Evolutionary conservation across 345 rosid species (phyloP), one percentile per base, ranked within the genome.

Genomic region (Linum usitatissimum): DNA sequence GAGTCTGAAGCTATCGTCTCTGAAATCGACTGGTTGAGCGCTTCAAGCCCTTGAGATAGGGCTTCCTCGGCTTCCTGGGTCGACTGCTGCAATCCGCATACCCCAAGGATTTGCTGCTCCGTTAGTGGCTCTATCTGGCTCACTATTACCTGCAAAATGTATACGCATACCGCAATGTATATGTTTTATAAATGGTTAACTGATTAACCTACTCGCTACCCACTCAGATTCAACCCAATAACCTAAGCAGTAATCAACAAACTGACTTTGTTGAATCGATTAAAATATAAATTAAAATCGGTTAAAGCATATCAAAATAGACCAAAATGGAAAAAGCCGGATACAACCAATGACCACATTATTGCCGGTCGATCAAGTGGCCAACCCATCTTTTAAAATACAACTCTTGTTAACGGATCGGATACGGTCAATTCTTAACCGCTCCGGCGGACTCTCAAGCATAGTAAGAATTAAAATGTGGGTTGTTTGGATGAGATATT

Each of bases 51-150:
- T 64, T 83, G 97, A 0, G 97, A 82, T 49, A 94, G 81, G 40
- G 97, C 95, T 31, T 94, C 97, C 70, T 94, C 99, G 0, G 96
- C 81, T 54, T 85, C 95, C 45, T 85, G 97, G 13, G 96, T 88
- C 1, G 99, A 86, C 61, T 84, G 96, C 54, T 94, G 99, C 66
- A 94, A 49, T 5, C 86, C 97, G 62, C 89, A 94, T 65, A 90
- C 81, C 3, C 93, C 99, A 48, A 94, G 55, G 57, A 94, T 81
- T 39, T 94, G 99, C 60, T 87, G 96, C 80, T 94, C 97, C 19
- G 86, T 81, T 58, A 94, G 64, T 61, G 92, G 90, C 79, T 94
- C 99, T 1, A 94, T 78, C 49, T 90, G 91, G 68, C 63, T 83
- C 73, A 82, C 49, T 63, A 83, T 66, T 10, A 93, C 80, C 99